Percentiles rank a stretch among this genome's conserved stretches.
phyloP scores from a whole-genome alignment of 2,329 filamentous ascomycete genomes.

The Cladosporium halotolerans region DNA sequence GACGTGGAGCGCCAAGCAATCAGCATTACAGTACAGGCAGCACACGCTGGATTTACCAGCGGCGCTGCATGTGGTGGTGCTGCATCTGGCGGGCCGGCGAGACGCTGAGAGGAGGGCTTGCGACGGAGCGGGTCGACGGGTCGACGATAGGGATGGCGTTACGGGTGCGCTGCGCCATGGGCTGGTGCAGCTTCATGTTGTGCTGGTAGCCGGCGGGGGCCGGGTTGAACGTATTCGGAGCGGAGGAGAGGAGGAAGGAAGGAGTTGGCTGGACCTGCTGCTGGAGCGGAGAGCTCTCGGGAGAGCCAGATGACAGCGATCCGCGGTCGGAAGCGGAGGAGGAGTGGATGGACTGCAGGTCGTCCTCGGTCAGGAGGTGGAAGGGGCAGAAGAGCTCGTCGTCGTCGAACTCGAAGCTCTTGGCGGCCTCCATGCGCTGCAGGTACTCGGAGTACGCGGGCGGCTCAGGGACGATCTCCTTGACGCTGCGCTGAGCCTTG shows the following conservation, averaged over 20 bases:
- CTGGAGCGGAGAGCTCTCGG: conserved; percentile 84
- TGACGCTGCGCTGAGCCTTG: conserved; percentile 75
- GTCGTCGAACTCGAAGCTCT: conserved; percentile 92
- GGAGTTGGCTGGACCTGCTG: conserved; percentile 69
- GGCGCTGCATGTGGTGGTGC: conserved; percentile 45
- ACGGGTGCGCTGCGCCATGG: conserved; percentile 77
- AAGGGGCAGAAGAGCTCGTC: conserved; percentile 90
- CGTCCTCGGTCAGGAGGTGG: conserved; percentile 81
- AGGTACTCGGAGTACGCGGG: conserved; percentile 72
- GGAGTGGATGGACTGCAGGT: conserved; percentile 79
- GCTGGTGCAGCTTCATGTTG: conserved; percentile 81
- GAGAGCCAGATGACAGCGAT: conserved; percentile 89
- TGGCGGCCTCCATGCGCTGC: conserved; percentile 79
- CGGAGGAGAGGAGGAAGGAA: conserved; percentile 63
- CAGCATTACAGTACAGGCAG: conserved; percentile 11
- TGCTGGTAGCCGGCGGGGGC: conserved; percentile 57
- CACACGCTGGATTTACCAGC: conserved; percentile 36
- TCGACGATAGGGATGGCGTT: conserved; percentile 98
- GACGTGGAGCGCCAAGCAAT: conserved; percentile 17
- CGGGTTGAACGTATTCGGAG: conserved; percentile 37
- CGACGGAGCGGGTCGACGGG: conserved; percentile 83
- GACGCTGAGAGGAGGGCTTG: conserved; percentile 74
- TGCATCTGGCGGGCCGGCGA: conserved; percentile 59
- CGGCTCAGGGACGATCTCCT: conserved; percentile 70
- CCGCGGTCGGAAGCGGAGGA: conserved; percentile 86